Evolutionary conservation across 2,329 filamentous ascomycete species (phyloP), one percentile per base, ranked within the genome.

Genomic region (Botrytis medusae): DNA sequence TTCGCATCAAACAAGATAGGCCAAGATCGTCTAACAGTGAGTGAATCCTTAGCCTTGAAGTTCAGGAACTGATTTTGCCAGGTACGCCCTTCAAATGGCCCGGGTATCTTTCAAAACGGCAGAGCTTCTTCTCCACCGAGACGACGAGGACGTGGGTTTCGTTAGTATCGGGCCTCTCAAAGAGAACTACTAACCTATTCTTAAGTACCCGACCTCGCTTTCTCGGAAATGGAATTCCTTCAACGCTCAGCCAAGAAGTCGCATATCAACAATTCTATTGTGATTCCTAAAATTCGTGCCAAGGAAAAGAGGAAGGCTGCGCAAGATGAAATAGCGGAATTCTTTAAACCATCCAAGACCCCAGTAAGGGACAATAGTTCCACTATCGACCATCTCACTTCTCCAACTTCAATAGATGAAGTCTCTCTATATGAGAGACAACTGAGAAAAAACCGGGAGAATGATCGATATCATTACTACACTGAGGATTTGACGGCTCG

Each of bases 1-100:
- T 92, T 91, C 75, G 82, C 82, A 20, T 90, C 89, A 1, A 80
- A 84, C 5, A 86, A 86, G 69, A 84, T 92, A 60, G 80, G 84
- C 18, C 83, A 84, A 67, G 81, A 84, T n/a, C 84, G 87, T 16
- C 81, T 89, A 70, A 89, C 87, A 25, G 88, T 89, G 79, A 77
- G 84, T 69, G 60, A 60, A 22, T 40, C 61, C n/a, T 51, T 34
- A 32, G 51, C 8, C 48, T 51, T n/a, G 12, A 9, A 34, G 2
- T 22, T 57, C 48, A 57, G 16, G 29, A 16, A 65, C 74, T 79
- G 57, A 79, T 48, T 22, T 42, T 25, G 34, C 51, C 72, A 85
- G 84, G 78, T 84, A 7, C 82, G 79, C 32, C 81, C 82, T 70
- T 77, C 79, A 42, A 78, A 83, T 54, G 82, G 80, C 32, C 81